A percentile compares a stretch with the other conserved stretches of the same genome.
These are phyloP conservation scores for Stentor coeruleus DNA, from an alignment of 73 alveolate species.

Conservation along the genomic window DNA sequence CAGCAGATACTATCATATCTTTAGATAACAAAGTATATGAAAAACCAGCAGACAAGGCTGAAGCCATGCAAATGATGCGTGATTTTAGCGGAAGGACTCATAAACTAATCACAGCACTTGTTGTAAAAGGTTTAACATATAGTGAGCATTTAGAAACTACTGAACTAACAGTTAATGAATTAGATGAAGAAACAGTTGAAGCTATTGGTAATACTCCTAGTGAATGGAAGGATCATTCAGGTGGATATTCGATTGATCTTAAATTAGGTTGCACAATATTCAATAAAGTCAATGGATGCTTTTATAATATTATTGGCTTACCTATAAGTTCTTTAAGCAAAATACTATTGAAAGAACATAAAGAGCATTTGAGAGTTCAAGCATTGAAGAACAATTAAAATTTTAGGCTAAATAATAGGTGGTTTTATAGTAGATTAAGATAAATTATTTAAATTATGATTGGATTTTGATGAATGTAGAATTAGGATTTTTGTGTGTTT, in stretches of 20 bases:
- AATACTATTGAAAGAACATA: too few species aligned
- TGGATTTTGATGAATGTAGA: too few species aligned
- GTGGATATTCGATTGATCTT: neutral
- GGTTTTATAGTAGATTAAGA: too few species aligned
- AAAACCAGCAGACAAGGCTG: neutral
- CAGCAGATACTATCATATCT: slow-evolving; percentile 1
- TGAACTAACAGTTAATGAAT: neutral
- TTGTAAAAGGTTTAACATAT: neutral
- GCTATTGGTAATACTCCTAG: neutral
- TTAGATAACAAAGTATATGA: neutral
- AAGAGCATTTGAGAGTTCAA: too few species aligned
- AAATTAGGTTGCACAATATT: neutral
- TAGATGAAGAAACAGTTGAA: neutral
- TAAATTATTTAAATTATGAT: too few species aligned
- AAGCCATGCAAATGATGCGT: neutral
- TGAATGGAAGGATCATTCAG: slow-evolving; percentile 4
- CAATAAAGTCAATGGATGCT: neutral
- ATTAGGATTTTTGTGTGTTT: too few species aligned
- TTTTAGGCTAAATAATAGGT: too few species aligned
- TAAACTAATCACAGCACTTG: neutral
- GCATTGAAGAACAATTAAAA: too few species aligned
- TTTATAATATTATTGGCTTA: slow-evolving; percentile 9
- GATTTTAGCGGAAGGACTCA: neutral
- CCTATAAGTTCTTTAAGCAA: too few species aligned
- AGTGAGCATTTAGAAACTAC: neutral